Evolutionary conservation across 2,329 filamentous ascomycete species (phyloP), one percentile per base, ranked within the genome.

Genomic region (Neurospora crassa): DNA sequence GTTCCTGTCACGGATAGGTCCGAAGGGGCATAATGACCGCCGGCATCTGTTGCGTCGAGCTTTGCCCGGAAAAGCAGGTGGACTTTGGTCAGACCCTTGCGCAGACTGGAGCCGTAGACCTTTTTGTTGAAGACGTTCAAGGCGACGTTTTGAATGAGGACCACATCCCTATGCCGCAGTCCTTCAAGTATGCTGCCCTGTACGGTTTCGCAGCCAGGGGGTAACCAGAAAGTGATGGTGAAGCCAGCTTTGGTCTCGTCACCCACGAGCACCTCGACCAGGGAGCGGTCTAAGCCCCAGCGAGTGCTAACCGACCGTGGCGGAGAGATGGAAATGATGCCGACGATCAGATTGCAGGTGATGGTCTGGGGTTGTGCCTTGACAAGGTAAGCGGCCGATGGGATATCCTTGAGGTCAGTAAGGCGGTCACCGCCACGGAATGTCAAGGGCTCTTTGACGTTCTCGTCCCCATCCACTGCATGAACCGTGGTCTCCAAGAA

Each of bases 201-300:
- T 3, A 80, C 72, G 83, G 79, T 53, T 76, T 83, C 74, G 16
- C 53, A 63, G 3, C 70, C 74, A 45, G 74, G 74, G 4, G 85
- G 81, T 1, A 97, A 82, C 95, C 95, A 98, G 79, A 97, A 93
- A 2, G 91, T 94, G 70, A 97, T 84, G 40, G 86, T 88, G 80
- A 97, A 97, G 2, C 91, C 92, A 0, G 92, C 88, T 74, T 86
- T 88, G 0, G 94, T 97, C 69, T 97, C 92, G 79, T 98, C 95
- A 5, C 92, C 94, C 0, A 97, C 89, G 1, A 94, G 83, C 2
- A 96, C 80, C 79, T 97, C 93, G 53, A 95, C 83, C 3, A 97
- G 84, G 6, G 91, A 87, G 69, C 90, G 84, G 7, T 84, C 83
- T 12, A 82, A 80, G 37, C 90, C 88, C 82, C 87, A 90, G 47